Conservation (phyloP, 345 rosid genomes). For the Camelina hispida region DNA sequence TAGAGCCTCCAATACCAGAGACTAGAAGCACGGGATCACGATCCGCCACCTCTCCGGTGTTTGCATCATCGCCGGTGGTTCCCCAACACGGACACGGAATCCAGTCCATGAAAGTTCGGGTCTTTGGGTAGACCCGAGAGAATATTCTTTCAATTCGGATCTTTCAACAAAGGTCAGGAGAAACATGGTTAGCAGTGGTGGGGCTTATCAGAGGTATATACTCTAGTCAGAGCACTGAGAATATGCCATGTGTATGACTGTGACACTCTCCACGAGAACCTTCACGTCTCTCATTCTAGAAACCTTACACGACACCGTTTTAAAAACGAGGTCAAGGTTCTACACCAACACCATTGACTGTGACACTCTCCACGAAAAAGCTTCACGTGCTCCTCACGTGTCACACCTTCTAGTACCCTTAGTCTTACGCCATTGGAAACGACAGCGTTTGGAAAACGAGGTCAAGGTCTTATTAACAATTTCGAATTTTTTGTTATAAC, state of each 20-base stretch:
- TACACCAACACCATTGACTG: no score
- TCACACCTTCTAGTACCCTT: background rate
- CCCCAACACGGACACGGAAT: slow-evolving; percentile 64
- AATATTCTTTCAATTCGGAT: slow-evolving; percentile 34
- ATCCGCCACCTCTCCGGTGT: slow-evolving; percentile 38
- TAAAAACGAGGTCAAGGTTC: no score
- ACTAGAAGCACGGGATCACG: slow-evolving; percentile 72
- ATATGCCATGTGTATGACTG: slow-evolving; percentile 43
- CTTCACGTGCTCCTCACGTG: slow-evolving; percentile 44
- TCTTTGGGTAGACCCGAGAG: slow-evolving; percentile 12
- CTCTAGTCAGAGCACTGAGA: background rate
- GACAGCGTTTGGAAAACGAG: background rate
- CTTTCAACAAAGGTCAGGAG: slow-evolving; percentile 32
- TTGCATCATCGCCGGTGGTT: slow-evolving; percentile 23
- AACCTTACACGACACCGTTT: no score
- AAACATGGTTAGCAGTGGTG: background rate
- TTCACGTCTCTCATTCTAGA: no score
- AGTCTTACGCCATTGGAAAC: background rate
- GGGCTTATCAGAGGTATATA: slow-evolving; percentile 31
- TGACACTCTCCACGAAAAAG: background rate
- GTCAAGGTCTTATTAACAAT: background rate
- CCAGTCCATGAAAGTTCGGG: slow-evolving; percentile 25
- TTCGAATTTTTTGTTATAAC: background rate
- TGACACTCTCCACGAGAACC: background rate
- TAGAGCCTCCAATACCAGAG: slow-evolving; percentile 84